These are phyloP conservation scores for Lipomyces starkeyi DNA, from an alignment of 805 yeast genomes.

Conservation along the genomic window DNA sequence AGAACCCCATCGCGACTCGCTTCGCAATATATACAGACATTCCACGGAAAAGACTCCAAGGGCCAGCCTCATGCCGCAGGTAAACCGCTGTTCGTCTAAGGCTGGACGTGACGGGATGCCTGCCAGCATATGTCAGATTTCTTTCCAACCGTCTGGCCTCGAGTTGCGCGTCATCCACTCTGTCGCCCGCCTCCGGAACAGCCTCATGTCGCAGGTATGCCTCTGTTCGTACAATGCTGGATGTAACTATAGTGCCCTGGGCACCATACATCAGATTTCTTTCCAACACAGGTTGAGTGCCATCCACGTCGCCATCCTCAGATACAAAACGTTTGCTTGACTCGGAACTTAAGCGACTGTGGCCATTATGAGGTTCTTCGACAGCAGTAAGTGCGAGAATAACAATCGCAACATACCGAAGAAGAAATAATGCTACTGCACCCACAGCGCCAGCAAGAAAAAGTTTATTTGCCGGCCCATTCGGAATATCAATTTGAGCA, in stretches of 20 bases:
- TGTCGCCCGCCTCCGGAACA: background rate
- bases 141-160: constrained; percentile 5
- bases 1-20: background rate
- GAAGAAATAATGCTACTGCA: background rate
- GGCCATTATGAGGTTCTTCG: constrained; percentile 4
- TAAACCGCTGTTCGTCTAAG: constrained; percentile 11
- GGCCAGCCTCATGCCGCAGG: constrained; percentile 11
- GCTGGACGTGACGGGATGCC: constrained; percentile 10
- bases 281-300: background rate
- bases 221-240: constrained; percentile 3
- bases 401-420: constrained; percentile 8
- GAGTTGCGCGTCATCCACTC: constrained; percentile 8
- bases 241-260: background rate
- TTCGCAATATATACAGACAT: constrained; percentile 8
- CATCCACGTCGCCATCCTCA: constrained; percentile 7
- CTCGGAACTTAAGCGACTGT: background rate
- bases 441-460: too few relatives aligned
- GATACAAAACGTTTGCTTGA: constrained; percentile 7
- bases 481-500: too few relatives aligned
- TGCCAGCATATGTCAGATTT: background rate
- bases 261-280: background rate
- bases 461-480: too few relatives aligned
- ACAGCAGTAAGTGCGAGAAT: constrained; percentile 10
- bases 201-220: constrained; percentile 2
- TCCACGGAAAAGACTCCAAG: constrained; percentile 12